These are phyloP conservation scores for Aureobasidium namibiae DNA, from an alignment of 2,329 filamentous ascomycete genomes.

Conservation along the genomic window DNA sequence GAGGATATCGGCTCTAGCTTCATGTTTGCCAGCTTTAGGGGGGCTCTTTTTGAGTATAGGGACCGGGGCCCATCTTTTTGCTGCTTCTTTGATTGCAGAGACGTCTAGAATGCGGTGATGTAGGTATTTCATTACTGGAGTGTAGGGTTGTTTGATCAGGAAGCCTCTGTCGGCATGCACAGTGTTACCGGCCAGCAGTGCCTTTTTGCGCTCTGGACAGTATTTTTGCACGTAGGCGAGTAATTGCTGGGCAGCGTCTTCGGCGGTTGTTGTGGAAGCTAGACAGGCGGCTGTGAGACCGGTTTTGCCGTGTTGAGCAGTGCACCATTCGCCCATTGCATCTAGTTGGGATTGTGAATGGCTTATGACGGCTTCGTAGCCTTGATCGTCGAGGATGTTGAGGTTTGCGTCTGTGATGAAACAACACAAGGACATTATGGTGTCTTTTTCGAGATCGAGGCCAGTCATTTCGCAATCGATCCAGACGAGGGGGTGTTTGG, in stretches of 20 bases:
- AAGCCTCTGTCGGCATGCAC: slow-evolving; percentile 87
- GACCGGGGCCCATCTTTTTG: slow-evolving; percentile 66
- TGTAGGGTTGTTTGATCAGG: slow-evolving; percentile 65
- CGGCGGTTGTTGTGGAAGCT: slow-evolving; percentile 61
- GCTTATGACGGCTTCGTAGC: slow-evolving; percentile 75
- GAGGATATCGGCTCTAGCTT: slow-evolving; percentile 80
- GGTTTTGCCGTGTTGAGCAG: slow-evolving; percentile 65
- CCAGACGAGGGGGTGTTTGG: slow-evolving; percentile 68
- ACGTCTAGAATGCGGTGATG: slow-evolving; percentile 91
- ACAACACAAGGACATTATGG: slow-evolving; percentile 86
- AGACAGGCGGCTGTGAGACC: slow-evolving; percentile 73
- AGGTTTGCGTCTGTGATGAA: slow-evolving; percentile 79
- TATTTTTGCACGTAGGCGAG: slow-evolving; percentile 68
- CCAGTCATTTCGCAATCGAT: slow-evolving; percentile 95
- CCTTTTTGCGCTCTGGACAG: slow-evolving; percentile 58
- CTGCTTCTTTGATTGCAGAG: slow-evolving; percentile 85
- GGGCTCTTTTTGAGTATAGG: slow-evolving; percentile 56
- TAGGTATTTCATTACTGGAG: slow-evolving; percentile 62
- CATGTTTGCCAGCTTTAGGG: slow-evolving; percentile 66
- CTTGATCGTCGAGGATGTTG: slow-evolving; percentile 62
- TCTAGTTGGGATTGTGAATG: slow-evolving; percentile 62
- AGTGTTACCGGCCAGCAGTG: slow-evolving; percentile 80
- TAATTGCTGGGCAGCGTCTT: slow-evolving; percentile 62
- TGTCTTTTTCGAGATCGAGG: slow-evolving; percentile 66
- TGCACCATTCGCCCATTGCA: slow-evolving; percentile 86